Conservation (phyloP, 1,284 basidiomycete species). For the Austropuccinia psidii region DNA sequence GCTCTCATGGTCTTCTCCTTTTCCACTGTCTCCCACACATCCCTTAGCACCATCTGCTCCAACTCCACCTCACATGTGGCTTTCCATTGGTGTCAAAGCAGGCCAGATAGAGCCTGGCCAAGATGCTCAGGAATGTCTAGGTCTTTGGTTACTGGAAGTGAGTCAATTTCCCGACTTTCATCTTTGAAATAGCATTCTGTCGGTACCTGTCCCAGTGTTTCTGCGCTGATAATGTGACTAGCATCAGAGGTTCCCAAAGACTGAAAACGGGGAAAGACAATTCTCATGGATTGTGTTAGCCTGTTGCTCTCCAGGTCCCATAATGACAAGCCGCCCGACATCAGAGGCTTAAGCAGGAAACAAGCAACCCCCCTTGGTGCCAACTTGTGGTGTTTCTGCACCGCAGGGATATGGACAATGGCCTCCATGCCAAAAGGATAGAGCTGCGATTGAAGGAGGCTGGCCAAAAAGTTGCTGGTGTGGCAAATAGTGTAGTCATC, state of each 20-base stretch:
- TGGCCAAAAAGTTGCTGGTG: neutral
- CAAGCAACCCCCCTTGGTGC: neutral
- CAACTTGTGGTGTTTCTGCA: neutral
- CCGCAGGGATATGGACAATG: neutral
- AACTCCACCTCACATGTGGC: neutral
- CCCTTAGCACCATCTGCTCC: neutral
- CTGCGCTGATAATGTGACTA: neutral
- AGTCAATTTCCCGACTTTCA: neutral
- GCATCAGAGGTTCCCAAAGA: no score
- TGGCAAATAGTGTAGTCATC: neutral
- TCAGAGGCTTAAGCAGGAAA: neutral
- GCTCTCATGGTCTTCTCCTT: no score
- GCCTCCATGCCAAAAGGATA: neutral
- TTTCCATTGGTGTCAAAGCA: neutral
- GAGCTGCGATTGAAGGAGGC: no score
- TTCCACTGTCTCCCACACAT: neutral
- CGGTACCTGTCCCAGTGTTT: neutral
- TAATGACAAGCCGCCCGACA: no score
- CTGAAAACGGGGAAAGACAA: no score
- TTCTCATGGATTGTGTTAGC: no score
- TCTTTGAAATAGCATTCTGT: neutral
- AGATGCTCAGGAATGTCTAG: neutral
- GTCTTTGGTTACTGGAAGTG: neutral
- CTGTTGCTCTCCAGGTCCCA: no score
- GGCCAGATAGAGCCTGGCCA: neutral